Conservation (phyloP, 176 grass and related monocot genomes). For the Calamus simplicifolius region DNA sequence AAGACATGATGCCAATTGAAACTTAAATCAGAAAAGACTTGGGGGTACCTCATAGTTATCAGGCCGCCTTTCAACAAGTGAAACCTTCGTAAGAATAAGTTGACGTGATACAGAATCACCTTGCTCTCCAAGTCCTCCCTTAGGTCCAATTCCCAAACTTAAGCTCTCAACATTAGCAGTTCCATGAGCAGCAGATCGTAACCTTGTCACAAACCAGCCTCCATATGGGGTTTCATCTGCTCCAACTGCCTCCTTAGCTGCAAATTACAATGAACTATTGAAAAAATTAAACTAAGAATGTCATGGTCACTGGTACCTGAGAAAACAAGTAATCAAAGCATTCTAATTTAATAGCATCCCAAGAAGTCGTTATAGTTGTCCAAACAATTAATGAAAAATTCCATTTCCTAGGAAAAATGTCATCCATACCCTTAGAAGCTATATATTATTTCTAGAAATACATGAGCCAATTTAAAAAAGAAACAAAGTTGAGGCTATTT, state of each 20-base stretch:
- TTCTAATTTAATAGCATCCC: too few species aligned
- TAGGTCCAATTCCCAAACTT: conserved; percentile 79
- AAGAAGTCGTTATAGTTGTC: too few species aligned
- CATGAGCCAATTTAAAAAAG: too few species aligned
- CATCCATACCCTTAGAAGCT: too few species aligned
- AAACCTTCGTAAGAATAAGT: conserved; percentile 84
- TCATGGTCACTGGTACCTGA: too few species aligned
- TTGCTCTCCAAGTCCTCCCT: conserved; percentile 93
- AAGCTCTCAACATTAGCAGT: conserved; percentile 76
- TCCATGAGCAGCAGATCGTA: conserved; percentile 80
- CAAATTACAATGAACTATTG: conserved; percentile 29
- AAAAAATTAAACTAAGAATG: conserved; percentile 26
- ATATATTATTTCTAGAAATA: too few species aligned
- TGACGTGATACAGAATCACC: conserved; percentile 93
- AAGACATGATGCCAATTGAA: not conserved
- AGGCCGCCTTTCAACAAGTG: conserved; percentile 86
- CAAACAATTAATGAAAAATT: too few species aligned
- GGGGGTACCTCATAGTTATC: conserved; percentile 82
- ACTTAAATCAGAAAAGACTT: not conserved
- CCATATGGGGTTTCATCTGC: conserved; percentile 86
- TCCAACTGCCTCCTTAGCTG: conserved; percentile 96
- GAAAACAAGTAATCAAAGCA: too few species aligned
- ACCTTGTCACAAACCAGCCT: conserved; percentile 96
- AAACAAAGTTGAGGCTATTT: too few species aligned
- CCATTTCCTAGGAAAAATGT: too few species aligned